Evolutionary conservation across 1,284 basidiomycete genomes (phyloP).

Genomic region (Leccinum subatratum): DNA sequence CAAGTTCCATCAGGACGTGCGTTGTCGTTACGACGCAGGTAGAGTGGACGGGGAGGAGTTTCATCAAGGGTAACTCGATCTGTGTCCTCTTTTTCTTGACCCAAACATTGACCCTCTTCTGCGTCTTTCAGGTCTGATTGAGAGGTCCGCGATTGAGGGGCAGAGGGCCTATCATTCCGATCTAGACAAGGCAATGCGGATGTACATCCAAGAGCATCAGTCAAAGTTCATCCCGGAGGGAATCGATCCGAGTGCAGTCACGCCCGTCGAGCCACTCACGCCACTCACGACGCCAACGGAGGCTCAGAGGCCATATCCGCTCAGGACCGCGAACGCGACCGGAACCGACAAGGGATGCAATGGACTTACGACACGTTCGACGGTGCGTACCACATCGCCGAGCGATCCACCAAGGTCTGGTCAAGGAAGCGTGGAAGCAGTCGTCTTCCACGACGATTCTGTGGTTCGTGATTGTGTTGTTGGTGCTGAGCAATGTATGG

Average conservation of each 20-base stretch:
- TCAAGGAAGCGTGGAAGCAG: conserved; percentile 72
- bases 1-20: conserved; percentile 68
- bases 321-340: conserved; percentile 53
- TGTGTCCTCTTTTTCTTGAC: conserved; percentile 1
- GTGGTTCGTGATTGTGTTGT: conserved; percentile 62
- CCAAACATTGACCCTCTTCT: conserved; percentile 2
- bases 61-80: conserved; percentile 73
- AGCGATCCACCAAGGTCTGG: conserved; percentile 62
- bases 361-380: conserved; percentile 83
- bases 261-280: conserved; percentile 32
- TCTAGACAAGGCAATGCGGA: conserved; percentile 79
- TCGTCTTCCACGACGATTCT: conserved; percentile 65
- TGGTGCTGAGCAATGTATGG: conserved; percentile 76
- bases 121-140: conserved; percentile 73
- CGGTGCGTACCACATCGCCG: conserved; percentile 66
- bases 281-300: conserved; percentile 19
- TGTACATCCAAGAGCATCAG: conserved; percentile 84
- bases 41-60: conserved; percentile 95
- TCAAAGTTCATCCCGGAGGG: conserved; percentile 87
- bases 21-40: conserved; percentile 88
- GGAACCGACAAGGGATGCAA: conserved; percentile 68
- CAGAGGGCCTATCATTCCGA: conserved; percentile 87
- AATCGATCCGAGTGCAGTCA: conserved; percentile 51
- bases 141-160: conserved; percentile 88
- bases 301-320: conserved; percentile 15